Percentiles rank a stretch among this genome's conserved stretches.
These are phyloP conservation scores for Clausena lansium DNA, from an alignment of 345 rosid species.

Conservation along the genomic window DNA sequence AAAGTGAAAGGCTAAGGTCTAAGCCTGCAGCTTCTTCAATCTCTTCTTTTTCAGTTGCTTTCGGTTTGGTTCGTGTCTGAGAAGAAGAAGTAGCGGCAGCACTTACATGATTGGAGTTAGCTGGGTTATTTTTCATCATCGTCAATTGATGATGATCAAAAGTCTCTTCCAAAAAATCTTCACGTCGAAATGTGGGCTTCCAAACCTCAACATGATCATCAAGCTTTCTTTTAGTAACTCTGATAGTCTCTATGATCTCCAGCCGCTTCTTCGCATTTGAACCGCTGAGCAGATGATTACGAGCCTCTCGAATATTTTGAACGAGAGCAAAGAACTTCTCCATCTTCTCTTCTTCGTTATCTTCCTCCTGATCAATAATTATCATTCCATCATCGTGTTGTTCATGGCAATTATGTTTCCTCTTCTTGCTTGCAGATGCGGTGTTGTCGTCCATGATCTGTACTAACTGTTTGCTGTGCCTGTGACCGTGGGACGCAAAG, in stretches of 20 bases:
- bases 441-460: constrained; percentile 15
- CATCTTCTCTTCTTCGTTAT: constrained; percentile 32
- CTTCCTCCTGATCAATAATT: constrained; percentile 6
- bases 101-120: not conserved
- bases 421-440: constrained; percentile 29
- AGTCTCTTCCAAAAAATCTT: constrained; percentile 30
- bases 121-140: too few species aligned
- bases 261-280: not conserved
- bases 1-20: constrained; percentile 43
- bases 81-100: not conserved
- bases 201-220: constrained; percentile 17
- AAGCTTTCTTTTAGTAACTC: constrained; percentile 13
- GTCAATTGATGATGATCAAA: too few species aligned
- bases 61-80: constrained; percentile 9
- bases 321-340: constrained; percentile 43
- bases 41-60: constrained; percentile 8
- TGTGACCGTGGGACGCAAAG: too few species aligned
- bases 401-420: not conserved
- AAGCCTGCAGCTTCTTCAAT: constrained; percentile 12
- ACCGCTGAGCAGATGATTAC: constrained; percentile 22
- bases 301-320: constrained; percentile 32
- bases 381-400: too few species aligned
- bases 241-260: not conserved
- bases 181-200: constrained; percentile 32
- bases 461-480: too few species aligned